Evolutionary conservation across 2,329 filamentous ascomycete species (phyloP).

Genomic region (Diaporthe sp.): DNA sequence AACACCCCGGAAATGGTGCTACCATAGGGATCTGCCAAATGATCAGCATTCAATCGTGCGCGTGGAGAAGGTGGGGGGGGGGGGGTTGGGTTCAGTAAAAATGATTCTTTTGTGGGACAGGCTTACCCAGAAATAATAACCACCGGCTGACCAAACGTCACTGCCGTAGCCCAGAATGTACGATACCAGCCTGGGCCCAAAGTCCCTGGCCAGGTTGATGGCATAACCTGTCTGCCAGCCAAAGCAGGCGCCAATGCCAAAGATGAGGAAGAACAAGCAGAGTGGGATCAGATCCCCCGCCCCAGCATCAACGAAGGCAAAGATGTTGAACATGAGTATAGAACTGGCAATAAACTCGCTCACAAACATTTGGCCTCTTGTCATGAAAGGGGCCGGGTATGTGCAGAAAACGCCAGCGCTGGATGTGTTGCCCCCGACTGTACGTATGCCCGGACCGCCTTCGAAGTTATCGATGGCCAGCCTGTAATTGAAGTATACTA

Average conservation of each 20-base stretch:
- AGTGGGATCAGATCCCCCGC: conserved; percentile 72
- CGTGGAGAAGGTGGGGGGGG: no score
- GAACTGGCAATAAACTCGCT: conserved; percentile 78
- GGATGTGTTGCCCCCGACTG: conserved; percentile 70
- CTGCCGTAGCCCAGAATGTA: conserved; percentile 78
- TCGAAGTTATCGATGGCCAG: conserved; percentile 76
- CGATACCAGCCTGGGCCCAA: conserved; percentile 76
- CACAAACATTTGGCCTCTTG: conserved; percentile 77
- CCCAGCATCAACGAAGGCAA: conserved; percentile 75
- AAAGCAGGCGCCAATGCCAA: conserved; percentile 80
- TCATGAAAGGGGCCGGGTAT: conserved; percentile 77
- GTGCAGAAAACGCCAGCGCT: conserved; percentile 82
- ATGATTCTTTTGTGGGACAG: conserved; percentile 35
- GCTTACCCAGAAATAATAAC: conserved; percentile 80
- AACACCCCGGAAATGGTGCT: conserved; percentile 75
- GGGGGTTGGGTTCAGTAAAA: neutral
- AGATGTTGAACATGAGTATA: conserved; percentile 80
- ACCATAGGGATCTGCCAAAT: conserved; percentile 76
- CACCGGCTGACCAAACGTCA: conserved; percentile 76
- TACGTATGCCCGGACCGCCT: conserved; percentile 71
- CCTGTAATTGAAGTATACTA: conserved; percentile 75
- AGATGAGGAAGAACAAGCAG: conserved; percentile 79
- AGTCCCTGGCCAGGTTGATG: conserved; percentile 81
- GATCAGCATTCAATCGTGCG: conserved; percentile 31
- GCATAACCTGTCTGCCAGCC: conserved; percentile 85